phyloP scores from a whole-genome alignment of 352 stramenopile species.

The Saprolegnia diclina region DNA sequence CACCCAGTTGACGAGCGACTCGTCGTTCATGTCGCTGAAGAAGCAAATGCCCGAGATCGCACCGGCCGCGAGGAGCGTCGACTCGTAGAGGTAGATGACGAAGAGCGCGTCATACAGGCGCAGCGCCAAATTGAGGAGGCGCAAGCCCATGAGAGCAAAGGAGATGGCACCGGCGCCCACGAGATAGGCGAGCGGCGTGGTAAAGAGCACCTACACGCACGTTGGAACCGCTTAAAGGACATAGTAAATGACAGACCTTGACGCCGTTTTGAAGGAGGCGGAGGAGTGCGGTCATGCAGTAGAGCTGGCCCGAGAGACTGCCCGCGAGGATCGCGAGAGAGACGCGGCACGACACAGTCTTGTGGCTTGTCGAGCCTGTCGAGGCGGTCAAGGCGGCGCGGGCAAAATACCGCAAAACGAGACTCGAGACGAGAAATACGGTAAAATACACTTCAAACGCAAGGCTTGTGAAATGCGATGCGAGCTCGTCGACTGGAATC shows the following conservation, averaged over 20 bases:
- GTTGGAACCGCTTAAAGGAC: too few species aligned
- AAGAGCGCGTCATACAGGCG: conserved; percentile 77
- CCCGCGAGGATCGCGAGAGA: conserved; percentile 58
- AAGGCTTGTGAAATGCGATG: conserved; percentile 44
- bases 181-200: conserved; percentile 52
- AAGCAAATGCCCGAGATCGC: conserved; percentile 74
- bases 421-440: conserved; percentile 36
- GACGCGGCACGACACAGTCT: conserved; percentile 40
- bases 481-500: conserved; percentile 55
- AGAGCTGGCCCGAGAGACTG: conserved; percentile 70
- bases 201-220: conserved; percentile 20
- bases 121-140: conserved; percentile 69
- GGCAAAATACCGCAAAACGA: conserved; percentile 50
- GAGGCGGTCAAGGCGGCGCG: conserved; percentile 45
- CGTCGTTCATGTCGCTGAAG: conserved; percentile 68
- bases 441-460: conserved; percentile 61
- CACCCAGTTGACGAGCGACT: conserved; percentile 61
- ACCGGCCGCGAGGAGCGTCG: conserved; percentile 67
- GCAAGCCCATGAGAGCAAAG: conserved; percentile 59
- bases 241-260: conserved; percentile 13
- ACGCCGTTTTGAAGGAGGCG: conserved; percentile 52
- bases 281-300: conserved; percentile 67
- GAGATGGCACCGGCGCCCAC: conserved; percentile 55
- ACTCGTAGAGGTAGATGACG: conserved; percentile 80
- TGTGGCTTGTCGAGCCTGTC: conserved; percentile 32